Evolutionary conservation across 805 yeast genomes (phyloP).

Genomic region (Zygoascus bituminiphila): DNA sequence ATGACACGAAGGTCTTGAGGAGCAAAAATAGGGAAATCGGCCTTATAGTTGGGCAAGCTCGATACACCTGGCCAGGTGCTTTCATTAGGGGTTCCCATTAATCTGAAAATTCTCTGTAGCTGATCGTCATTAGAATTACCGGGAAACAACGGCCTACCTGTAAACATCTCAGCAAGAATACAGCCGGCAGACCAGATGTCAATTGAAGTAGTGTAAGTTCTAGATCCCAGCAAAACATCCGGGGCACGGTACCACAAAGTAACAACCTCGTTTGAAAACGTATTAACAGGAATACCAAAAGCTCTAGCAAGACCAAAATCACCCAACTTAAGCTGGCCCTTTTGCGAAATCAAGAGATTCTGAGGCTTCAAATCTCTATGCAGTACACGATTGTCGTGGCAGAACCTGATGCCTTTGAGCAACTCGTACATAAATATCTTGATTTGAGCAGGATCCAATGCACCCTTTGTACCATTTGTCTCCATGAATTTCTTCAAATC

Average conservation of each 20-base stretch:
- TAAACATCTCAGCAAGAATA: constrained; percentile 95
- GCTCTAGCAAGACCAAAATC: constrained; percentile 98
- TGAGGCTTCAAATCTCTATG: constrained; percentile 90
- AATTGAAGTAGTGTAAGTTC: constrained; percentile 92
- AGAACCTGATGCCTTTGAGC: constrained; percentile 78
- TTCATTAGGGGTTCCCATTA: constrained; percentile 96
- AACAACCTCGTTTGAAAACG: constrained; percentile 95
- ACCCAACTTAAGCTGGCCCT: constrained; percentile 89
- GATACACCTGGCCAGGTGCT: constrained; percentile 97
- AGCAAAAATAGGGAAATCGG: constrained; percentile 74
- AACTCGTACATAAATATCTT: constrained; percentile 93
- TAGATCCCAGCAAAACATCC: constrained; percentile 87
- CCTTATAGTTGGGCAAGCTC: constrained; percentile 75
- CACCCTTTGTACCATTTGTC: constrained; percentile 64
- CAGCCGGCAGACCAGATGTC: constrained; percentile 99
- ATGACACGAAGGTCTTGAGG: constrained; percentile 75
- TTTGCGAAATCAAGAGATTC: constrained; percentile 75
- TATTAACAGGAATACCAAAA: constrained; percentile 95
- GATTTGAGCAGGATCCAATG: constrained; percentile 61
- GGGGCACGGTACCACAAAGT: constrained; percentile 98
- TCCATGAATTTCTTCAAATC: constrained; percentile 96
- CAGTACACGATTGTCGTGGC: constrained; percentile 77
- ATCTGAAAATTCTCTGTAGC: constrained; percentile 78
- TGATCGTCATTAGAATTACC: constrained; percentile 97
- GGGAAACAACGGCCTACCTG: constrained; percentile 95